phyloP scores from a whole-genome alignment of 2,329 filamentous ascomycete genomes.

The Fulvia fulva region DNA sequence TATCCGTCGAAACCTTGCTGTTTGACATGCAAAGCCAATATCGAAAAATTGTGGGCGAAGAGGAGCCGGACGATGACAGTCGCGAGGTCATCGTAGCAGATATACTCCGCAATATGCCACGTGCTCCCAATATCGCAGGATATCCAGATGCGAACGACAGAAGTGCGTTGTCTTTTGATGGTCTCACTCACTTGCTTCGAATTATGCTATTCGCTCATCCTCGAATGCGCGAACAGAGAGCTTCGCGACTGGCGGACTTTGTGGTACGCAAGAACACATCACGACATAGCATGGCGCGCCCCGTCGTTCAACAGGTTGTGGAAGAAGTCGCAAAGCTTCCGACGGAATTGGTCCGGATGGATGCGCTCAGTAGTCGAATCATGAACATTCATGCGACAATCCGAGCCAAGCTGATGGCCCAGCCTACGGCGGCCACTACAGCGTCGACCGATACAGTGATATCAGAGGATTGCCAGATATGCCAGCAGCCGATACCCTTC shows the following conservation, averaged over 20 bases:
- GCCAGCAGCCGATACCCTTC: conserved; percentile 46
- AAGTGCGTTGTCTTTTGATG: not conserved
- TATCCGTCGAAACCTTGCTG: conserved; percentile 1
- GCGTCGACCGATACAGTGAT: conserved; percentile 12
- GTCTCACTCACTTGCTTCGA: not conserved
- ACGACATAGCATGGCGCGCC: not conserved
- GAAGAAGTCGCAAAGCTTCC: not conserved
- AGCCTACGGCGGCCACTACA: not conserved
- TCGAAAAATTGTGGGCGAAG: not conserved
- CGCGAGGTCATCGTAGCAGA: not conserved
- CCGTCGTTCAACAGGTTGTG: not conserved
- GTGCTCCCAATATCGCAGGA: not conserved
- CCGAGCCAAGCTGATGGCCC: not conserved
- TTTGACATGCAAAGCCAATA: not conserved
- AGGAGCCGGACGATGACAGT: not conserved
- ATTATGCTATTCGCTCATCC: not conserved
- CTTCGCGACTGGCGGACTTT: not conserved
- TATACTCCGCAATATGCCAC: not conserved
- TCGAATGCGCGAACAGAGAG: not conserved
- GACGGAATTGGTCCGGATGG: not conserved
- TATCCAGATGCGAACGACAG: not conserved
- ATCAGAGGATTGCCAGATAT: conserved; percentile 53
- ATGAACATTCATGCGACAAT: not conserved
- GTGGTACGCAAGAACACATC: not conserved
- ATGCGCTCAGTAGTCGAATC: not conserved